A percentile compares a stretch with the other conserved stretches of the same genome.
Evolutionary conservation across 148 eudicot species (phyloP).

Genomic region (Silene conica): DNA sequence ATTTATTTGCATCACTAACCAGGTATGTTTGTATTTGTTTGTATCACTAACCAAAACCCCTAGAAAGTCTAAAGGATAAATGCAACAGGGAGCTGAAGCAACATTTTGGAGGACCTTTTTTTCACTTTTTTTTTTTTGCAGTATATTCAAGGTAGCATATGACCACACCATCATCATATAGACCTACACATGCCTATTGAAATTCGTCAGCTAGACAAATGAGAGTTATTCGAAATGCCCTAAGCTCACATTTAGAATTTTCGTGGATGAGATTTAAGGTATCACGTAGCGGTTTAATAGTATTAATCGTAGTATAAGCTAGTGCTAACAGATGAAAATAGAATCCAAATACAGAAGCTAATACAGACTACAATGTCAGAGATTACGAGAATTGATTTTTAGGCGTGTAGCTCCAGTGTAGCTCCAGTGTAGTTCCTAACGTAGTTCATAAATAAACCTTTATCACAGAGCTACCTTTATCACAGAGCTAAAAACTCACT

Average conservation of each 20-base stretch:
- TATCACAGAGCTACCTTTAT: neutral
- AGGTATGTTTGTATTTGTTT: neutral
- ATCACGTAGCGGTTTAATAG: neutral
- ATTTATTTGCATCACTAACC: too few relatives aligned
- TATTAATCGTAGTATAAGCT: neutral
- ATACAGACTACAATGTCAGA: neutral
- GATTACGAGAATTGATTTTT: neutral
- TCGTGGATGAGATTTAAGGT: neutral
- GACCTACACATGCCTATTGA: neutral
- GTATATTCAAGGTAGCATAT: neutral
- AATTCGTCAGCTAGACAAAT: neutral
- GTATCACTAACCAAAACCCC: neutral
- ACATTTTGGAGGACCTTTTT: neutral
- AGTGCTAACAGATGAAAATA: neutral
- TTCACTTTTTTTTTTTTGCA: neutral
- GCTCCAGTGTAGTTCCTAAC: neutral
- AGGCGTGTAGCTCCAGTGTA: neutral
- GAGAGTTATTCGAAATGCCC: neutral
- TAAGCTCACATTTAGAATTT: neutral
- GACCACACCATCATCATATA: neutral
- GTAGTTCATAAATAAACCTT: too few relatives aligned
- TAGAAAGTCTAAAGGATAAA: neutral
- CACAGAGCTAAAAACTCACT: slow-evolving; percentile 34
- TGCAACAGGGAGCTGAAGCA: neutral
- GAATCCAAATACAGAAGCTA: neutral